Evolutionary conservation across 1,284 basidiomycete genomes (phyloP), one percentile per base, ranked within the genome.

Genomic region (Irpex sp.): DNA sequence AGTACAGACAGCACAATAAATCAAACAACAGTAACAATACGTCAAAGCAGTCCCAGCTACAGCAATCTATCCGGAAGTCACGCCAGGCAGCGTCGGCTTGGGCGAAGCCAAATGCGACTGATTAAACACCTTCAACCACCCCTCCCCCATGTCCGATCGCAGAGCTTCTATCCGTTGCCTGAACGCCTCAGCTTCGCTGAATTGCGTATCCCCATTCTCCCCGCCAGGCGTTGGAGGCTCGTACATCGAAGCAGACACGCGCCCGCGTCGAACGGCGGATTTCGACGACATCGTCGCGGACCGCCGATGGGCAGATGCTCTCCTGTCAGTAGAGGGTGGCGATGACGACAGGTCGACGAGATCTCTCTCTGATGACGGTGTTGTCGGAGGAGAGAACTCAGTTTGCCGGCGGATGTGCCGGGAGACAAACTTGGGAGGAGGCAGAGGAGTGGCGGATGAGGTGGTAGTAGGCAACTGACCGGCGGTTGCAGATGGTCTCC

Each of bases 131-230:
- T 90, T 92, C 69, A 94, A 71, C 92, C 92, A 94, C 9, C 88
- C 87, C 47, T 94, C 93, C 1, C 93, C 93, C 81, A 95, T 93
- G 69, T 95, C 93, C 63, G 85, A 81, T 74, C 90, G 86, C 70
- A 95, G 70, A 5, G 87, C 88, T 77, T 95, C 93, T 65, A 95
- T 92, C 69, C 83, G 82, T 64, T 85, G 83, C 54, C 93, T 81
- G 72, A 91, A 92, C 53, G 85, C 81, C 62, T 92, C 91, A 13
- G 83, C 89, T 66, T 85, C 83, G 65, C 74, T 71, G 57, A 78
- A 71, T 61, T 80, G 77, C 51, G 63, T 75, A 39, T 61, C 65
- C 33, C 68, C 70, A 49, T 67, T 71, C 61, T 77, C 77, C 39
- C 66, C 72, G 51, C 69, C 69, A 15, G 66, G 62, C 9, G 68